Percentiles rank a stretch among this genome's conserved stretches.
phyloP scores from a whole-genome alignment of 2,329 filamentous ascomycete genomes.

The Ophiognomonia clavigignenti-juglandacearum region DNA sequence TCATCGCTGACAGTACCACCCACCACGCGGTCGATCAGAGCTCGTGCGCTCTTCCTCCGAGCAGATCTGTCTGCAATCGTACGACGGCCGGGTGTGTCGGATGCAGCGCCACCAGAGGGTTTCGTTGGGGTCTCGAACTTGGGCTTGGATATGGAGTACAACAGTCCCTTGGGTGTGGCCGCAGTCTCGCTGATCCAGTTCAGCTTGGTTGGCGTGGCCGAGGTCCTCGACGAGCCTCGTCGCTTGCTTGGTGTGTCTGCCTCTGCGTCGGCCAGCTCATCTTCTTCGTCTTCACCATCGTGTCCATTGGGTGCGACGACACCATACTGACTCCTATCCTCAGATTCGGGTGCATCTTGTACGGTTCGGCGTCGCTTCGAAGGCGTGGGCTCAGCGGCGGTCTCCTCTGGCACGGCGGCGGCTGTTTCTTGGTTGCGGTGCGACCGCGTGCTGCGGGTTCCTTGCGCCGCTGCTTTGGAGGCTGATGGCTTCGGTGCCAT shows the following conservation, averaged over 20 bases:
- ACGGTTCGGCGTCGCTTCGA: conserved; percentile 2
- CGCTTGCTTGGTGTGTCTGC: conserved; percentile 26
- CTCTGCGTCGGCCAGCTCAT: conserved; percentile 17
- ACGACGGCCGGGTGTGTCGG: conserved; percentile 57
- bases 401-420: not conserved
- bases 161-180: conserved; percentile 24
- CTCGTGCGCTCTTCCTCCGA: conserved; percentile 74
- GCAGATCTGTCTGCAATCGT: conserved; percentile 80
- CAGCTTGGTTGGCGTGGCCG: conserved; percentile 8
- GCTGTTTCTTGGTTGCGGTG: not conserved
- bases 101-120: conserved; percentile 26
- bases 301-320: conserved; percentile 1
- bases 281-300: conserved; percentile 4
- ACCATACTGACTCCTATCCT: not conserved
- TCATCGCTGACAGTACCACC: conserved; percentile 63
- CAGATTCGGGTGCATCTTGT: not conserved
- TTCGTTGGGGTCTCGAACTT: conserved; percentile 37
- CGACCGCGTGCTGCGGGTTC: conserved; percentile 1
- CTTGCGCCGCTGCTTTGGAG: not conserved
- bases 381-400: not conserved
- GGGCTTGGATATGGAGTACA: conserved; percentile 28
- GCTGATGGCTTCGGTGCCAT: not conserved
- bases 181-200: conserved; percentile 23
- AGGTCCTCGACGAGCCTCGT: conserved; percentile 21
- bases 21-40: conserved; percentile 68